Base-by-base conservation (phyloP, 768 basidiomycete genomes). In the Russula brevipes region DNA sequence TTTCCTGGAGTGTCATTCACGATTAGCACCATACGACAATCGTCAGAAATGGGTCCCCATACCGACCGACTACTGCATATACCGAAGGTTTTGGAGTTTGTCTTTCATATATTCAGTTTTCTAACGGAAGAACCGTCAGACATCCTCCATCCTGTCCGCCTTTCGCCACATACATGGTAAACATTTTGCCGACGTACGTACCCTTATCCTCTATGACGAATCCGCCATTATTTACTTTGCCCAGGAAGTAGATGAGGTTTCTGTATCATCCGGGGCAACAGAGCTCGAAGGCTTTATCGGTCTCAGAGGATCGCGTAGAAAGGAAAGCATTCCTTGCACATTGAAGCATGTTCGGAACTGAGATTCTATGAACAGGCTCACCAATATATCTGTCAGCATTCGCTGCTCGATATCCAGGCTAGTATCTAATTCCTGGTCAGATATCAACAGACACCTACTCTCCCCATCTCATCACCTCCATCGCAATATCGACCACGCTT, bases 261-360 rank as follows among this genome's bases (percentile, higher is more conserved):
- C 83, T 35, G 73, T 79, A 1, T 70, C 68, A 39, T 78, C 73
- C n/a, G 85, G 76, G 9, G 75, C 78, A 16, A 73, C 88, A 69
- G 81, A 73, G 49, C 75, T 92, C 8, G 78, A 86, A 60, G 96
- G 96, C 0, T 98, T 98, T 72, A 85, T 97, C 60, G 90, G 91
- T 71, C 78, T 93, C 5, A 81, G 83, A 17, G 91, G 91, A 8
- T 82, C 87, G 30, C 75, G 79, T 64, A 86, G 90, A 24, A 93
- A 88, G 78, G 94, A 86, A 64, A 59, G 69, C 63, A 60, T 67
- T 69, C 10, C 54, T 54, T 66, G 63, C 54, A 56, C 33, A n/a
- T 24, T 35, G 19, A 51, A 44, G 12, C 6, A n/a, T 50, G 33
- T 50, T 36, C 50, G 50, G 35, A 59, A 59, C 65, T 68, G 66